Conservation (phyloP, 768 basidiomycete species). For the Strobilomyces echinocephalus region DNA sequence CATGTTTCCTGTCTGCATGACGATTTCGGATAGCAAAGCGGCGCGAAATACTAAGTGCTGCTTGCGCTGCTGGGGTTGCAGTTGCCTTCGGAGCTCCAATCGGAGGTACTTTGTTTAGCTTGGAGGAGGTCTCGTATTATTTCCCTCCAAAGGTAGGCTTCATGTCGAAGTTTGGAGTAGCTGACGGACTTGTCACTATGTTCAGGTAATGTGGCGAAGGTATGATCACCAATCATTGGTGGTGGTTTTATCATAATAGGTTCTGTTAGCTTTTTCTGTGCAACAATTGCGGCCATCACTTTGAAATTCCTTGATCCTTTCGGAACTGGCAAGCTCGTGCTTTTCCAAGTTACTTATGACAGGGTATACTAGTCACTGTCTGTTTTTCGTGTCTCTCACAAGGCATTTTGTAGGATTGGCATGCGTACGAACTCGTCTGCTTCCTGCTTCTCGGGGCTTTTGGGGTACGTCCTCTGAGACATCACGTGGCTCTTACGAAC, state of each 20-base stretch:
- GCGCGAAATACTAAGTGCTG: conserved; percentile 91
- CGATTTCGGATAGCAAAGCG: conserved; percentile 62
- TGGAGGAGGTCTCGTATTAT: conserved; percentile 96
- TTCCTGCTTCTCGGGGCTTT: conserved; percentile 87
- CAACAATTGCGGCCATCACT: conserved; percentile 95
- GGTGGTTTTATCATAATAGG: not conserved
- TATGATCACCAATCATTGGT: conserved; percentile 27
- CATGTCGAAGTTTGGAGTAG: not conserved
- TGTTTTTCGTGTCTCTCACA: conserved; percentile 1
- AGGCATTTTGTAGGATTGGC: conserved; percentile 69
- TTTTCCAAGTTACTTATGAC: conserved; percentile 89
- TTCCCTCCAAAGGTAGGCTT: conserved; percentile 81
- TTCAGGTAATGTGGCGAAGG: conserved; percentile 90
- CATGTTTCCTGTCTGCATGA: not conserved
- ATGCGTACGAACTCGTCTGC: conserved; percentile 79
- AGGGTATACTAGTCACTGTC: conserved; percentile 41
- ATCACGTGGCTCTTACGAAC: conserved; percentile 6
- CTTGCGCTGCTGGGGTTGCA: conserved; percentile 95
- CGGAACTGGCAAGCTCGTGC: conserved; percentile 87
- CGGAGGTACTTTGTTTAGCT: conserved; percentile 85
- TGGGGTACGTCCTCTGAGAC: conserved; percentile 51
- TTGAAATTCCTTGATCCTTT: conserved; percentile 92
- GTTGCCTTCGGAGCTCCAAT: conserved; percentile 98
- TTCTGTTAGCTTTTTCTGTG: conserved; percentile 86
- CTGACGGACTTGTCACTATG: conserved; percentile 1